Evolutionary conservation across 176 grass and related monocot species (phyloP).

Genomic region (Carex parvula): DNA sequence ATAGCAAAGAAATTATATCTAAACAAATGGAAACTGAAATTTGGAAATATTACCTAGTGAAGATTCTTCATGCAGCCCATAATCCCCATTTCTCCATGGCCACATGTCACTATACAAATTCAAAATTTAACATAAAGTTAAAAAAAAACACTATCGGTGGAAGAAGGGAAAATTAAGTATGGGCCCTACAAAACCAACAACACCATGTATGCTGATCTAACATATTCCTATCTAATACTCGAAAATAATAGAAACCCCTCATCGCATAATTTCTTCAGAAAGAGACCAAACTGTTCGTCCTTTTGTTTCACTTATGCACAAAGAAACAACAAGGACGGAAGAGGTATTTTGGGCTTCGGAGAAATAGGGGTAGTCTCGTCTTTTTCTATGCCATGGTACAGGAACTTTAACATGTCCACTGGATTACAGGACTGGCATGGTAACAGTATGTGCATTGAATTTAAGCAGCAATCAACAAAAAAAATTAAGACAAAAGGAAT

Average conservation of each 20-base stretch:
- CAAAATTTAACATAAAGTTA: not conserved
- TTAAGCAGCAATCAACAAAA: not conserved
- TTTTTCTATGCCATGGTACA: not conserved
- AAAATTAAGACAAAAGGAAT: not conserved
- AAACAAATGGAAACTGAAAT: conserved; percentile 14
- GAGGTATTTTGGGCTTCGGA: not conserved
- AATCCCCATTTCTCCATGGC: conserved; percentile 61
- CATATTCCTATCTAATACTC: not conserved
- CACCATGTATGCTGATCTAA: not conserved
- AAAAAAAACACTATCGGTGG: not conserved
- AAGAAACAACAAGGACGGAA: not conserved
- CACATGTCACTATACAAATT: conserved; percentile 62
- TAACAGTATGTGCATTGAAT: not conserved
- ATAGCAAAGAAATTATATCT: not conserved
- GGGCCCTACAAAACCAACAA: not conserved
- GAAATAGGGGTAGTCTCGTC: not conserved
- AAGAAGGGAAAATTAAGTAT: not conserved
- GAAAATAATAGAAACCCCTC: not conserved
- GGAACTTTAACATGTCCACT: not conserved
- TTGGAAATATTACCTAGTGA: conserved; percentile 41
- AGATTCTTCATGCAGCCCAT: conserved; percentile 53
- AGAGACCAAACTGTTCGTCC: not conserved
- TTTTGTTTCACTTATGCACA: not conserved
- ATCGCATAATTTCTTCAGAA: not conserved
- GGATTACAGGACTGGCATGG: not conserved